phyloP scores from a whole-genome alignment of 129 eudicot genomes.

The Ambrosia artemisiifolia region DNA sequence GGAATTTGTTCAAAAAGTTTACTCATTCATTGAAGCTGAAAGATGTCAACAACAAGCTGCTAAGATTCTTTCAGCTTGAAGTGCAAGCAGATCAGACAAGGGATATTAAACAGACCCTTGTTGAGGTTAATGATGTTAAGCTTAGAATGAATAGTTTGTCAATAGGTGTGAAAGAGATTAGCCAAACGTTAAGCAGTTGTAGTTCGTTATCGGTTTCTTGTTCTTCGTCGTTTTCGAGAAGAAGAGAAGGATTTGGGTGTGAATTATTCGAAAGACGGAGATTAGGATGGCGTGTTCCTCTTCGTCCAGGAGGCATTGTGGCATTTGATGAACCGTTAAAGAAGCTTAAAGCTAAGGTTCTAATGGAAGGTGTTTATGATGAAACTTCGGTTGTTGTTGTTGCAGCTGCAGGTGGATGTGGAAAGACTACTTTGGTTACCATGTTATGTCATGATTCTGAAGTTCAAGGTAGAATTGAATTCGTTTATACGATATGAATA shows the following conservation, averaged over 20 bases:
- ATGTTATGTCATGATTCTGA: conserved; percentile 19
- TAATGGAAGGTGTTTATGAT: conserved; percentile 8
- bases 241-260: not conserved
- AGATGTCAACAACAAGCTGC: conserved; percentile 2
- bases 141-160: not conserved
- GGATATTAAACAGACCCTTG: conserved; percentile 16
- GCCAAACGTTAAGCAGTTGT: not conserved
- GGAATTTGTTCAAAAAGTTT: not conserved
- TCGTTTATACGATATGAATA: no score
- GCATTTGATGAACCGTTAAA: conserved; percentile 8
- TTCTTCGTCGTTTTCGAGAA: no score
- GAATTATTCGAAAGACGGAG: not conserved
- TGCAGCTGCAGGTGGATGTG: conserved; percentile 27
- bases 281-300: conserved; percentile 19
- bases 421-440: conserved; percentile 27
- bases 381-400: not conserved
- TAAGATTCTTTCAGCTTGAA: conserved; percentile 23
- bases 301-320: conserved; percentile 13
- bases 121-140: not conserved
- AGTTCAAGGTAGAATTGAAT: conserved; percentile 9
- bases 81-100: conserved; percentile 17
- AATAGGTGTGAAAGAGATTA: not conserved
- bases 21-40: conserved; percentile 14
- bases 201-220: not conserved
- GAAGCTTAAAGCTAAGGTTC: conserved; percentile 12